phyloP scores from a whole-genome alignment of 306 rosid genomes.

The Boehmeria nivea region DNA sequence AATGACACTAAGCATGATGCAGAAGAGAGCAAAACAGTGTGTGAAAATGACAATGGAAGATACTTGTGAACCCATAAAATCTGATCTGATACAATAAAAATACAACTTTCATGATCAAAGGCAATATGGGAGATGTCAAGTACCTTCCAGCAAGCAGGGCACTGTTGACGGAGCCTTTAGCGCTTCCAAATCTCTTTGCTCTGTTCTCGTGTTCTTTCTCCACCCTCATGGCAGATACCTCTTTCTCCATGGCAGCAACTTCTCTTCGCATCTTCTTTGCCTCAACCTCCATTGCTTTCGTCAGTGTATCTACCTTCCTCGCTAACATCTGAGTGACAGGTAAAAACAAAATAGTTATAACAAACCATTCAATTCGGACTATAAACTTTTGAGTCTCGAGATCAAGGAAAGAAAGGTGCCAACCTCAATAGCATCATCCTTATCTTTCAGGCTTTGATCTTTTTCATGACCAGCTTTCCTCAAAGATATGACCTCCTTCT shows the following conservation, averaged over 20 bases:
- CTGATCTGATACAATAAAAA: too few species aligned
- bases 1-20: too few species aligned
- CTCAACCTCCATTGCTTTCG: constrained; percentile 99
- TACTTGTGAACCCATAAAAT: too few species aligned
- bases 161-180: constrained; percentile 66
- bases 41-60: not conserved
- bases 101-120: not conserved
- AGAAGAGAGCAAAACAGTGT: too few species aligned
- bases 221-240: constrained; percentile 99
- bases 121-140: constrained; percentile 10
- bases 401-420: constrained; percentile 19
- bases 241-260: constrained; percentile 97
- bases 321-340: constrained; percentile 69
- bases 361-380: constrained; percentile 14
- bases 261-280: constrained; percentile 99
- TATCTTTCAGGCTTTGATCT: constrained; percentile 96
- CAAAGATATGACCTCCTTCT: constrained; percentile 88
- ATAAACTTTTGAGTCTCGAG: constrained; percentile 3
- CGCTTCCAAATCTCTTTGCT: constrained; percentile 70
- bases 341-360: constrained; percentile 16
- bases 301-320: constrained; percentile 95
- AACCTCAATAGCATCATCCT: constrained; percentile 97
- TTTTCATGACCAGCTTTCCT: constrained; percentile 93
- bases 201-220: constrained; percentile 90
- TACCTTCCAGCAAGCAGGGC: constrained; percentile 95